phyloP scores from a whole-genome alignment of 1,139 yeast genomes.

The Suhomyces anneliseae region DNA sequence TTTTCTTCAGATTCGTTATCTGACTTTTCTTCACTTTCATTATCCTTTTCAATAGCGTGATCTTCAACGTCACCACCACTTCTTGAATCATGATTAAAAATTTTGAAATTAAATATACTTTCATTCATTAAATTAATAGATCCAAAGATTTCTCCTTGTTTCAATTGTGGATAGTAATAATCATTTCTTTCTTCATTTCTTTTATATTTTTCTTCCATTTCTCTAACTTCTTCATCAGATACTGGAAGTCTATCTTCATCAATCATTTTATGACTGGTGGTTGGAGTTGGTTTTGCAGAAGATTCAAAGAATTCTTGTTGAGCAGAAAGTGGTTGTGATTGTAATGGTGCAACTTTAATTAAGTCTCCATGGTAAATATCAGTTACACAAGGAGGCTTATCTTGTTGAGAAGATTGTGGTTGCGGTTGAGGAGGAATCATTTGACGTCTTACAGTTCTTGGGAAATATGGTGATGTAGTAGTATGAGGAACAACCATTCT shows the following conservation, averaged over 20 bases:
- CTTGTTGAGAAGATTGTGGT: conserved; percentile 1
- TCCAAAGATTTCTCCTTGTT: conserved; percentile 40
- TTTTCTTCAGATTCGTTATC: conserved; percentile 3
- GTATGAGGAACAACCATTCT: conserved; percentile 15
- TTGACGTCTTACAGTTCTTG: conserved; percentile 10
- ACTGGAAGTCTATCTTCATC: conserved; percentile 41
- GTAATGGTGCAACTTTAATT: conserved; percentile 49
- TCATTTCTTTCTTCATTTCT: neutral
- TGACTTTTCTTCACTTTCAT: neutral
- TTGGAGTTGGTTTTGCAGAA: conserved; percentile 7
- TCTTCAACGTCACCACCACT: conserved; percentile 11
- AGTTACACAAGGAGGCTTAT: conserved; percentile 28
- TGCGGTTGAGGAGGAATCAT: conserved; percentile 1
- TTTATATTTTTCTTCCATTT: conserved; percentile 38
- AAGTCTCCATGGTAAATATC: conserved; percentile 54
- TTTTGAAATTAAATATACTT: conserved; percentile 42
- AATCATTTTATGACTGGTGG: conserved; percentile 9
- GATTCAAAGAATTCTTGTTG: conserved; percentile 46
- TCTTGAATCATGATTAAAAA: conserved; percentile 27
- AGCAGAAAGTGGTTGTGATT: conserved; percentile 57
- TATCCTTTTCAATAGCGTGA: conserved; percentile 11
- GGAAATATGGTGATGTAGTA: conserved; percentile 14
- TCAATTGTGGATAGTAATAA: conserved; percentile 5
- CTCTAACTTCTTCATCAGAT: conserved; percentile 38
- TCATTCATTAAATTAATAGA: conserved; percentile 46